Evolutionary conservation across 805 yeast species (phyloP), one percentile per base, ranked within the genome.

Genomic region (Candida michaelii): DNA sequence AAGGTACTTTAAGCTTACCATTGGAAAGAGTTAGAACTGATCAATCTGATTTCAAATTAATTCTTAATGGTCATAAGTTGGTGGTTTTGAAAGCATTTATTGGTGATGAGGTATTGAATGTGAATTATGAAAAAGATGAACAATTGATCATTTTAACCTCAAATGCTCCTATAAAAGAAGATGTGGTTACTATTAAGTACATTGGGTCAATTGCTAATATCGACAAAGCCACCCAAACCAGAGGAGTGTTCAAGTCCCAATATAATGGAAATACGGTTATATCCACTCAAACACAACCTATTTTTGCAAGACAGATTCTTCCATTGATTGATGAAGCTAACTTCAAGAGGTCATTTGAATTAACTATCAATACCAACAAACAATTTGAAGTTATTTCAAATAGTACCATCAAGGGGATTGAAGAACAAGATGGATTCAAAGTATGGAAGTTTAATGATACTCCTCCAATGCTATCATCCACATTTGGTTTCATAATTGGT

Each of bases 251-350:
- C 42, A 44, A 42, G 31, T 42, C 43, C 16, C 44, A 19, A 14
- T 19, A 23, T 29, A 23, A 30, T 23, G 32, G 16, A 13, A 21
- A 30, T 5, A 13, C 24, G n/a, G 17, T 42, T 10, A 55, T 85
- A 24, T 81, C 89, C 0, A 83, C 93, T 1, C 93, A 86, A 54
- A 72, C 80, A 32, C 90, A 85, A 56, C 89, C 93, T 0, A 69
- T 71, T 13, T 82, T 73, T 48, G 83, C 89, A 3, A 69, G 83
- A 49, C 54, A 56, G 36, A 74, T 85, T 10, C 81, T 81, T 53
- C 95, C 95, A 2, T 77, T 84, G 52, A 54, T 85, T 10, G 93
- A 85, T 58, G 89, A 84, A 52, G 71, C 80, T 5, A 52, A 65
- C n/a, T 59, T 63, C 24, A 84, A 82, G 54, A 71, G 79, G 4